Evolutionary conservation across 73 alveolate species (phyloP), one percentile per base, ranked within the genome.

Genomic region (Symbiodinium natans): DNA sequence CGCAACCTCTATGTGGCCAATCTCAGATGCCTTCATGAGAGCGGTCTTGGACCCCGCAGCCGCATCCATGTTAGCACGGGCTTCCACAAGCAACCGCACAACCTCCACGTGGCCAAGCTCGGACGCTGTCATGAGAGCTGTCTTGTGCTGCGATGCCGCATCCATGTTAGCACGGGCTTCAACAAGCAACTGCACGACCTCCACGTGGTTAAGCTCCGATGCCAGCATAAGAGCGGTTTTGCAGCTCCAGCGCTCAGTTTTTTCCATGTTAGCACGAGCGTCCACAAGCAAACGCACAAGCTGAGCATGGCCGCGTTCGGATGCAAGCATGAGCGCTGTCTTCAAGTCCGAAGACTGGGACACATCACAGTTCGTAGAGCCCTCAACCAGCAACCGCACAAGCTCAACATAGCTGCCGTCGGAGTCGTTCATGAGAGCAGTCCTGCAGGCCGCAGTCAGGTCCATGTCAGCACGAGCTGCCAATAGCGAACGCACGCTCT

Each of bases 101-200:
- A 74, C 43, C 31, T 74, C 85, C 43, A 36, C 43, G 85, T 36
- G 85, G 85, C 85, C 85, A 27, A 34, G 19, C 46, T 31, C 41
- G 43, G 85, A 74, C 48, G 85, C 85, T 74, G 10, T 74, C 41
- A 74, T 31, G 85, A 74, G 85, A 31, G 85, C 85, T 36, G 85
- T 74, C 48, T 74, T 36, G 43, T 74, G 75, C 36, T 56, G 10
- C 34, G 75, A 27, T 15, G 75, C 29, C 34, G 75, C 75, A 36
- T 31, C 43, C 85, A 31, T 74, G 85, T 36, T 27, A 36, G 85
- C 85, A 31, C 43, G 46, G 46, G 85, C 85, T 2, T 74, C 85
- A 0, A 74, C 43, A 13, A 74, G 85, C 43, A 74, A 11, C 43
- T 9, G 46, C 41, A 31, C 85, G 8, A 74, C 43, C 48, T 34